A percentile compares a stretch with the other conserved stretches of the same genome.
phyloP scores from a whole-genome alignment of 768 basidiomycete genomes.

The Boletus sp. region DNA sequence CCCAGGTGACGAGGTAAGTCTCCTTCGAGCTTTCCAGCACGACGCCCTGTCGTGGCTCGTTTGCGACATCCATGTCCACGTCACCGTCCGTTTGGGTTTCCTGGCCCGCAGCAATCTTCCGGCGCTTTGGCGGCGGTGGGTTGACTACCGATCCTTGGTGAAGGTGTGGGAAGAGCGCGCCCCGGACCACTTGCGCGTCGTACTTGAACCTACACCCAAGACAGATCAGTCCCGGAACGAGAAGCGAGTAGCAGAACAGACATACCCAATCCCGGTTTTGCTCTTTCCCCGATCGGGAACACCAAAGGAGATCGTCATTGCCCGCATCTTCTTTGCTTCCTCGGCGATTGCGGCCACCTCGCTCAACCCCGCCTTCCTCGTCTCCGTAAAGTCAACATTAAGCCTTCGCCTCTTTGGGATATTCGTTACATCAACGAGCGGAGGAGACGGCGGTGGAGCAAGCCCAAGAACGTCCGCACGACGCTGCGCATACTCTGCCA shows the following conservation, averaged over 20 bases:
- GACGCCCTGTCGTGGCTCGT: constrained; percentile 15
- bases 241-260: constrained; percentile 7
- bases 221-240: neutral
- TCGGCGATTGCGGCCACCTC: constrained; percentile 29
- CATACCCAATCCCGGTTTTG: constrained; percentile 46
- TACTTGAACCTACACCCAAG: constrained; percentile 49
- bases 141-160: constrained; percentile 11
- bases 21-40: constrained; percentile 26
- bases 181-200: constrained; percentile 41
- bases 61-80: constrained; percentile 7
- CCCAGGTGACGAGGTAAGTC: constrained; percentile 22
- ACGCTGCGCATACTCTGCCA: constrained; percentile 65
- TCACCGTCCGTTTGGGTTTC: constrained; percentile 10
- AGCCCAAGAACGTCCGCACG: constrained; percentile 45
- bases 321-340: constrained; percentile 42
- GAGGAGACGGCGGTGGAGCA: constrained; percentile 24
- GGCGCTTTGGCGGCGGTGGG: constrained; percentile 27
- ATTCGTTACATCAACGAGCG: constrained; percentile 35
- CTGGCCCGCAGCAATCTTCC: constrained; percentile 17
- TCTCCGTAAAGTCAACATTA: constrained; percentile 25
- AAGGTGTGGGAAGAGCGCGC: constrained; percentile 44
- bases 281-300: constrained; percentile 29
- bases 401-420: constrained; percentile 30
- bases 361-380: constrained; percentile 20
- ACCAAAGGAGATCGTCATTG: constrained; percentile 51